These are phyloP conservation scores for Auricularia auricula-judae DNA, from an alignment of 768 basidiomycete species.

Conservation along the genomic window DNA sequence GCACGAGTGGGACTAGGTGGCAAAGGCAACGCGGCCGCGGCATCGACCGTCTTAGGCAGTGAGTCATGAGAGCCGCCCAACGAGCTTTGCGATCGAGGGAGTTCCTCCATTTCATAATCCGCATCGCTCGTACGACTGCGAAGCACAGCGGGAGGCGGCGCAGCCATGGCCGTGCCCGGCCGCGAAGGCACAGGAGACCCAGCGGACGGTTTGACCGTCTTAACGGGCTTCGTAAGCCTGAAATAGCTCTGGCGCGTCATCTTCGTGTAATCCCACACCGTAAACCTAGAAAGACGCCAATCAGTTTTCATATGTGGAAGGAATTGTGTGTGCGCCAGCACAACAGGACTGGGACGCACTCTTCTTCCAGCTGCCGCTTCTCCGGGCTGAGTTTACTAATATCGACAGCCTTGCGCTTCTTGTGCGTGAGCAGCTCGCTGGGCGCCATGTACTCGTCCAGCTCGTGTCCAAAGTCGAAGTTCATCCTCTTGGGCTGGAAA, in stretches of 20 bases:
- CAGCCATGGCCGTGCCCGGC: not conserved
- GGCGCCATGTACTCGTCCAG: slow-evolving; percentile 95
- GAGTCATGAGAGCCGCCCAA: not conserved
- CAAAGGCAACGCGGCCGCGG: not conserved
- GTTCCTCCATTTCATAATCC: not conserved
- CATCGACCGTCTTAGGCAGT: not conserved
- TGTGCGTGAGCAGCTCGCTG: slow-evolving; percentile 93
- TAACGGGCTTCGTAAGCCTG: slow-evolving; percentile 12
- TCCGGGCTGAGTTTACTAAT: slow-evolving; percentile 85
- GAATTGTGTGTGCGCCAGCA: no score
- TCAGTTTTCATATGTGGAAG: not conserved
- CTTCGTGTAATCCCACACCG: slow-evolving; percentile 26
- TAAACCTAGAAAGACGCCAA: slow-evolving; percentile 13
- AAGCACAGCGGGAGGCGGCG: not conserved
- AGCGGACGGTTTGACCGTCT: not conserved
- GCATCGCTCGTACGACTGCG: not conserved
- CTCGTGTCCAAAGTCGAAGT: slow-evolving; percentile 96
- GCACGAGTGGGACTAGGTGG: not conserved
- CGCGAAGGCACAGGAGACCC: not conserved
- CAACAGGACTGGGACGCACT: slow-evolving; percentile 35
- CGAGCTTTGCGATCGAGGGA: not conserved
- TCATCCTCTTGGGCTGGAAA: slow-evolving; percentile 82
- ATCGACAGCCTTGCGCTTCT: slow-evolving; percentile 83
- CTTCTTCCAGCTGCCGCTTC: slow-evolving; percentile 84
- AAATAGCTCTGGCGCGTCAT: slow-evolving; percentile 28